Percentiles rank a stretch among this genome's conserved stretches.
Evolutionary conservation across 148 eudicot species (phyloP).

Genomic region (Mesembryanthemum crystallinum): DNA sequence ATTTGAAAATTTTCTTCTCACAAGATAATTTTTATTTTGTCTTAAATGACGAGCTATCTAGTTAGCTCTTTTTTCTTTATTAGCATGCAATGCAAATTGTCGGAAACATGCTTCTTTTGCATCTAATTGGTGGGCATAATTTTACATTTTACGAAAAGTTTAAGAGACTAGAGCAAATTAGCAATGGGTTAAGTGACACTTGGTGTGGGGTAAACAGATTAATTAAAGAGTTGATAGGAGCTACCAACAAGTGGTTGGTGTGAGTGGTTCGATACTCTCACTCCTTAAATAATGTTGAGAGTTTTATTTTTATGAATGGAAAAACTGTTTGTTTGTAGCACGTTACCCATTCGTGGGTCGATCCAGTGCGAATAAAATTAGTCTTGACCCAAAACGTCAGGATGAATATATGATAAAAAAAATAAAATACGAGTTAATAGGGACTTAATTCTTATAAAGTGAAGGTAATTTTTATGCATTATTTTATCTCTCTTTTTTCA

Average conservation of each 20-base stretch:
- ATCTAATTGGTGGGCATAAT: constrained; percentile 26
- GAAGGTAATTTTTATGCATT: constrained; percentile 25
- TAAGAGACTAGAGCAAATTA: constrained; percentile 10
- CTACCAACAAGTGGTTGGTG: no score
- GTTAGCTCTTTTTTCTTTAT: constrained; percentile 20
- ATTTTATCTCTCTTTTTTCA: not conserved
- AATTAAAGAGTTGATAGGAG: not conserved
- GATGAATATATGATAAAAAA: no score
- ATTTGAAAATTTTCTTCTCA: not conserved
- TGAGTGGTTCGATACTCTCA: no score
- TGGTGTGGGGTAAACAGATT: constrained; percentile 22
- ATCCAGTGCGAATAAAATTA: no score
- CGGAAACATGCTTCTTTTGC: constrained; percentile 31
- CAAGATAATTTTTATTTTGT: not conserved
- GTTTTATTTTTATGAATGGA: no score
- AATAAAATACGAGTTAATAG: not conserved
- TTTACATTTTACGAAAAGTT: constrained; percentile 14
- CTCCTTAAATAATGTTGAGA: no score
- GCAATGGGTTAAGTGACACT: constrained; percentile 26
- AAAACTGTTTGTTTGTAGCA: no score
- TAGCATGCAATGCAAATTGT: constrained; percentile 47
- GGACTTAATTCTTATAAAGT: constrained; percentile 16
- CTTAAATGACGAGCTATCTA: not conserved
- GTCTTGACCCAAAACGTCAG: no score
- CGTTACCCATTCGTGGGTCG: no score